A percentile compares a stretch with the other conserved stretches of the same genome.
Evolutionary conservation across 768 basidiomycete genomes (phyloP).

Genomic region (Hirschioporus abietinus): DNA sequence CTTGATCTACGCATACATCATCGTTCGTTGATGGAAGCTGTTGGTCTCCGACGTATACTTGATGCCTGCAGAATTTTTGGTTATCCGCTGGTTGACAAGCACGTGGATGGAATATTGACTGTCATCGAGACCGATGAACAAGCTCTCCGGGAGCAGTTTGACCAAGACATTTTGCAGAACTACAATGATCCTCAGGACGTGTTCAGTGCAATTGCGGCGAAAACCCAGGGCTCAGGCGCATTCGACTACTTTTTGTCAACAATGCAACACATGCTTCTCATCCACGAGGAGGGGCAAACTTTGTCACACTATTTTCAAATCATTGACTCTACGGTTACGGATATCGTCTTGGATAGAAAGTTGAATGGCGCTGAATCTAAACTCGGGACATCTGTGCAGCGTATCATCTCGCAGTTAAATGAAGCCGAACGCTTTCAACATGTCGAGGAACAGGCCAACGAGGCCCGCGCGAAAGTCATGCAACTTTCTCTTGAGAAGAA

Average conservation of each 20-base stretch:
- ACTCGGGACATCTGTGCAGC: slow-evolving; percentile 84
- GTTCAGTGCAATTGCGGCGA: slow-evolving; percentile 74
- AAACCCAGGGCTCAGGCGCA: slow-evolving; percentile 73
- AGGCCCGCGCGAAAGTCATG: slow-evolving; percentile 57
- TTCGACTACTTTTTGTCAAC: slow-evolving; percentile 86
- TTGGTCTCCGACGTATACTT: slow-evolving; percentile 73
- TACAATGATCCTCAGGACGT: slow-evolving; percentile 82
- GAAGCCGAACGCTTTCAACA: slow-evolving; percentile 79
- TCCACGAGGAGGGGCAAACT: slow-evolving; percentile 80
- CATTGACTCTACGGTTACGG: slow-evolving; percentile 82
- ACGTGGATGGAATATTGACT: slow-evolving; percentile 54
- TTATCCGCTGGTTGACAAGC: slow-evolving; percentile 57
- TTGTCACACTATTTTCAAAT: slow-evolving; percentile 89
- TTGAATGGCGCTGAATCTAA: slow-evolving; percentile 77
- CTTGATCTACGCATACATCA: slow-evolving; percentile 82
- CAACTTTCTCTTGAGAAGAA: slow-evolving; percentile 80
- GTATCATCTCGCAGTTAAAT: slow-evolving; percentile 84
- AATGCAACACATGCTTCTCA: slow-evolving; percentile 88
- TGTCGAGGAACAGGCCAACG: slow-evolving; percentile 73
- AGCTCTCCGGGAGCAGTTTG: slow-evolving; percentile 64
- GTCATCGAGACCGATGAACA: slow-evolving; percentile 72
- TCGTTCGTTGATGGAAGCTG: slow-evolving; percentile 84
- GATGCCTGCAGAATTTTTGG: slow-evolving; percentile 62
- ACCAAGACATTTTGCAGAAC: slow-evolving; percentile 70
- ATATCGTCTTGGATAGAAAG: slow-evolving; percentile 91